Conservation (phyloP, 139 green algal species). For the Zygnema circumcarinatum region DNA sequence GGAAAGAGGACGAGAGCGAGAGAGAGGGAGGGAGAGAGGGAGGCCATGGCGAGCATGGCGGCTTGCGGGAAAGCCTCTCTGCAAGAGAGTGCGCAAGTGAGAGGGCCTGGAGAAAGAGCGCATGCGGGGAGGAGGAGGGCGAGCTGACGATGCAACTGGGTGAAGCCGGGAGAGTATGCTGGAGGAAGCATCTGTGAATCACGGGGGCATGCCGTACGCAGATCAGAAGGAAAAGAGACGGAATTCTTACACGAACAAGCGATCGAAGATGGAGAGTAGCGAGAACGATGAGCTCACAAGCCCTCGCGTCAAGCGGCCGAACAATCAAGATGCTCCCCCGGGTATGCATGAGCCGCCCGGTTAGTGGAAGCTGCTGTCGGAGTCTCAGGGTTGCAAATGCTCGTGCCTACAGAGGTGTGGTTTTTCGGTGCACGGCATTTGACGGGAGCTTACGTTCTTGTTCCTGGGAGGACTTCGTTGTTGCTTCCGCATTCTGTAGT, state of each 20-base stretch:
- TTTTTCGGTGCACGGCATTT: neutral
- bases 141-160: no score
- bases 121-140: no score
- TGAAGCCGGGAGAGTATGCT: neutral
- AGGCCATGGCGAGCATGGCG: no score
- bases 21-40: no score
- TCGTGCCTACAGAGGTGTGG: neutral
- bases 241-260: neutral
- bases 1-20: no score
- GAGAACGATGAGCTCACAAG: neutral
- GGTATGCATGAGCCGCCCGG: neutral
- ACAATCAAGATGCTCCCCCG: neutral
- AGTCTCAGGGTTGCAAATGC: neutral
- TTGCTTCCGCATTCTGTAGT: no score
- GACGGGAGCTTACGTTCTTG: no score
- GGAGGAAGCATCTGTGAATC: neutral
- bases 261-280: slow-evolving; percentile 12
- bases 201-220: neutral
- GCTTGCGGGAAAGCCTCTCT: no score
- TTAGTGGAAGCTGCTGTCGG: neutral
- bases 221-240: neutral
- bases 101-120: no score
- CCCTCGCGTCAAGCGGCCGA: neutral
- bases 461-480: no score
- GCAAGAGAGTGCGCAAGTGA: no score